phyloP scores from a whole-genome alignment of 1,284 basidiomycete genomes.

The Tetrapyrgos nigripes region DNA sequence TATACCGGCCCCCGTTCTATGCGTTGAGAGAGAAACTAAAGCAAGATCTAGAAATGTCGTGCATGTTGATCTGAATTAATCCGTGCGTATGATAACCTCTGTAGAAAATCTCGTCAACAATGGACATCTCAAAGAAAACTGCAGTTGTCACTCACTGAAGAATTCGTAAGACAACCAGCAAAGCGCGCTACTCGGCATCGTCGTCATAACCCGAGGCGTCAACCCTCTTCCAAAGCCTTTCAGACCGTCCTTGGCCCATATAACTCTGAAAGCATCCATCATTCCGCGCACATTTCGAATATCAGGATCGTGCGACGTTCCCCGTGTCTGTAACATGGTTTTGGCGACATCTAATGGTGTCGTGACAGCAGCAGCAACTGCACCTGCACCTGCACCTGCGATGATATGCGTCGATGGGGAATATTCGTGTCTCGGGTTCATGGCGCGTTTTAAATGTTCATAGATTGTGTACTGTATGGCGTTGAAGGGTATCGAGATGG shows the following conservation, averaged over 20 bases:
- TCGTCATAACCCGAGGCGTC: slow-evolving; percentile 91
- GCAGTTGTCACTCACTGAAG: slow-evolving; percentile 92
- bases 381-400: slow-evolving; percentile 93
- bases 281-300: slow-evolving; percentile 89
- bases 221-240: slow-evolving; percentile 90
- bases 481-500: slow-evolving; percentile 97
- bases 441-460: slow-evolving; percentile 88
- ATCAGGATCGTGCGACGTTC: slow-evolving; percentile 80
- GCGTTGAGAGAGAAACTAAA: neutral
- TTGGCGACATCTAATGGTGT: slow-evolving; percentile 99
- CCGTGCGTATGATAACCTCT: slow-evolving; percentile 74
- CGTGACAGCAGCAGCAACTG: slow-evolving; percentile 93
- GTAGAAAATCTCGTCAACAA: slow-evolving; percentile 25
- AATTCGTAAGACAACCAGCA: slow-evolving; percentile 98
- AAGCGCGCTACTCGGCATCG: slow-evolving; percentile 96
- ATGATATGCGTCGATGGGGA: slow-evolving; percentile 92
- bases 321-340: slow-evolving; percentile 94
- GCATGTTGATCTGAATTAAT: slow-evolving; percentile 18
- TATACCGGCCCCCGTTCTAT: neutral
- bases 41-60: neutral
- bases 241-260: slow-evolving; percentile 85
- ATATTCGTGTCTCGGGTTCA: slow-evolving; percentile 90
- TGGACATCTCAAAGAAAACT: slow-evolving; percentile 9
- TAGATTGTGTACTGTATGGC: slow-evolving; percentile 98
- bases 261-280: slow-evolving; percentile 88